Evolutionary conservation across 2,329 filamentous ascomycete genomes (phyloP).

Genomic region (Penicillium carneum): DNA sequence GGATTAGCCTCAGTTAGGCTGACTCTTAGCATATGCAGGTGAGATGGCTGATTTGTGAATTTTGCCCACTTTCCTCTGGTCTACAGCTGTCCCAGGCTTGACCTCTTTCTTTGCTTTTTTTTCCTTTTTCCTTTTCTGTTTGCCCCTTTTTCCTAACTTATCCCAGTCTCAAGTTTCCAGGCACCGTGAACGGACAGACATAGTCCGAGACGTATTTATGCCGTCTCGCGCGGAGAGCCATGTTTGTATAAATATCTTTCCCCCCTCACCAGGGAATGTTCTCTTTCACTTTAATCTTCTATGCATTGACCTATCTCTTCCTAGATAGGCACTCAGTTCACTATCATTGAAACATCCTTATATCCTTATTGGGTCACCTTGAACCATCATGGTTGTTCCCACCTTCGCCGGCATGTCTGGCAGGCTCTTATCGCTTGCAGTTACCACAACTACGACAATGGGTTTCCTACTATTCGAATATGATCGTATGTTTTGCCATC

Average conservation of each 20-base stretch:
- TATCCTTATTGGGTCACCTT: neutral
- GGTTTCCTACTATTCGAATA: conserved; percentile 66
- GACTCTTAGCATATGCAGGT: too few species aligned
- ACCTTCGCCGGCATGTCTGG: conserved; percentile 16
- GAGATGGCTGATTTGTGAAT: too few species aligned
- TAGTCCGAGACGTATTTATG: neutral
- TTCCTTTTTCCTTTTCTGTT: too few species aligned
- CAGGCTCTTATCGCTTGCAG: conserved; percentile 3
- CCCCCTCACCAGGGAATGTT: neutral
- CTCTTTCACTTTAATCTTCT: neutral
- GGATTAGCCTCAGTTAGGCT: too few species aligned
- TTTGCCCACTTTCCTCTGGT: too few species aligned
- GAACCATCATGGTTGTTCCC: conserved; percentile 6
- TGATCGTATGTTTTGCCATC: conserved; percentile 48
- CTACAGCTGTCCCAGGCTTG: too few species aligned
- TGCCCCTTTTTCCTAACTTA: too few species aligned
- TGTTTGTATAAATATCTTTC: neutral
- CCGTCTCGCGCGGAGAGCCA: too few species aligned
- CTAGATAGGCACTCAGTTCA: neutral
- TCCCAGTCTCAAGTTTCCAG: neutral
- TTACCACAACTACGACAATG: conserved; percentile 11
- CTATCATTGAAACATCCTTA: too few species aligned
- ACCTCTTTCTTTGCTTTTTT: too few species aligned
- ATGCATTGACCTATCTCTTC: neutral
- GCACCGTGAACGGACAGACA: neutral